Conservation (phyloP, 192 early-diverging fungal species). For the Pecoramyces ruminantium region DNA sequence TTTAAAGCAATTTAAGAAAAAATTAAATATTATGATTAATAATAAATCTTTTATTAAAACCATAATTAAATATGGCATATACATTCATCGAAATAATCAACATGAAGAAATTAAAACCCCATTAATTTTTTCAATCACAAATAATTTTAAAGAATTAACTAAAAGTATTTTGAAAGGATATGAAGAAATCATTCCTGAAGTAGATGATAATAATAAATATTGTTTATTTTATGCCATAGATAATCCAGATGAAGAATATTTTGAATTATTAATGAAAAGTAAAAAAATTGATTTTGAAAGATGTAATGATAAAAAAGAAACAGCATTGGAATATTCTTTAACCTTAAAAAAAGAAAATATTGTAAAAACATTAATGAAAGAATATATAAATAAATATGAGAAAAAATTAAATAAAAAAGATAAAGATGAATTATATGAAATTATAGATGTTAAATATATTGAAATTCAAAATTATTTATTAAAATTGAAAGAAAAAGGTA, state of each 20-base stretch:
- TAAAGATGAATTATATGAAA: neutral
- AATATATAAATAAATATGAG: neutral
- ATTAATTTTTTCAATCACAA: neutral
- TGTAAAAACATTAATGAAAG: neutral
- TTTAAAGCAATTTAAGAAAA: neutral
- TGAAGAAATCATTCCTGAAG: neutral
- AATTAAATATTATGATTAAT: neutral
- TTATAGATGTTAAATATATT: neutral
- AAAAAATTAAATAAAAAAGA: neutral
- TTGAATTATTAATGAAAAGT: neutral
- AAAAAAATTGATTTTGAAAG: neutral
- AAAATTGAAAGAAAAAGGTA: neutral
- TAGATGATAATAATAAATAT: neutral
- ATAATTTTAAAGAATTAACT: neutral
- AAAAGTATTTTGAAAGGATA: neutral
- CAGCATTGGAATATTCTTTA: neutral
- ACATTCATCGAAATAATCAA: neutral
- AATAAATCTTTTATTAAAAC: neutral
- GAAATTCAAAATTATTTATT: neutral
- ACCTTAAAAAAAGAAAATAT: neutral
- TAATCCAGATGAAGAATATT: neutral
- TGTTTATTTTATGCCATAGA: neutral
- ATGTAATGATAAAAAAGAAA: neutral
- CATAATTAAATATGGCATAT: neutral
- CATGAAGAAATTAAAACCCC: neutral